These are phyloP conservation scores for Biscogniauxia sp. DNA, from an alignment of 2,329 filamentous ascomycete species.

Conservation along the genomic window DNA sequence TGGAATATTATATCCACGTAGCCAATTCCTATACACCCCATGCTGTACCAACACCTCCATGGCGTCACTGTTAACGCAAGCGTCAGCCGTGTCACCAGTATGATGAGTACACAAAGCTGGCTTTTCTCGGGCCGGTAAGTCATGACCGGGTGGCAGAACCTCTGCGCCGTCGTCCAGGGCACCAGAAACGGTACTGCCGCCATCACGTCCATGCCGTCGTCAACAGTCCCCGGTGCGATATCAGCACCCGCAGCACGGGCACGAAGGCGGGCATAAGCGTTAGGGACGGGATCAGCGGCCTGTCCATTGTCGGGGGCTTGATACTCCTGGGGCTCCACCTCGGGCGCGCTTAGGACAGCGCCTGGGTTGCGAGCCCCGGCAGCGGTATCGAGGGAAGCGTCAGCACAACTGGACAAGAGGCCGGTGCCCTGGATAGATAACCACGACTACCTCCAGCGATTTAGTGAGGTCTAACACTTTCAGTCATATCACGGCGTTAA, in stretches of 20 bases:
- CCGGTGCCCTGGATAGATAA: too few relatives aligned
- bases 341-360: too few relatives aligned
- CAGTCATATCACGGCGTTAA: not conserved
- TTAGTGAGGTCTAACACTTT: not conserved
- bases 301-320: conserved; percentile 8
- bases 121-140: conserved; percentile 2
- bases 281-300: conserved; percentile 7
- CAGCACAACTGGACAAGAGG: too few relatives aligned
- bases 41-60: not conserved
- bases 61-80: not conserved
- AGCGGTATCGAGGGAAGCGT: too few relatives aligned
- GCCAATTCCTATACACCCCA: not conserved
- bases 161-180: conserved; percentile 1
- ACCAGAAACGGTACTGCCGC: not conserved
- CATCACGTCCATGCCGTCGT: not conserved
- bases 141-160: conserved; percentile 9
- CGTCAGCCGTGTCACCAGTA: not conserved
- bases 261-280: conserved; percentile 16
- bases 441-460: too few relatives aligned
- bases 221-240: not conserved
- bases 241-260: conserved; percentile 1
- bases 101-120: conserved; percentile 1
- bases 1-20: not conserved
- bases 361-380: too few relatives aligned
- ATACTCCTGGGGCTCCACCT: conserved; percentile 13